Conservation (phyloP, 208 protist species). For the Acanthamoeba healyi region DNA sequence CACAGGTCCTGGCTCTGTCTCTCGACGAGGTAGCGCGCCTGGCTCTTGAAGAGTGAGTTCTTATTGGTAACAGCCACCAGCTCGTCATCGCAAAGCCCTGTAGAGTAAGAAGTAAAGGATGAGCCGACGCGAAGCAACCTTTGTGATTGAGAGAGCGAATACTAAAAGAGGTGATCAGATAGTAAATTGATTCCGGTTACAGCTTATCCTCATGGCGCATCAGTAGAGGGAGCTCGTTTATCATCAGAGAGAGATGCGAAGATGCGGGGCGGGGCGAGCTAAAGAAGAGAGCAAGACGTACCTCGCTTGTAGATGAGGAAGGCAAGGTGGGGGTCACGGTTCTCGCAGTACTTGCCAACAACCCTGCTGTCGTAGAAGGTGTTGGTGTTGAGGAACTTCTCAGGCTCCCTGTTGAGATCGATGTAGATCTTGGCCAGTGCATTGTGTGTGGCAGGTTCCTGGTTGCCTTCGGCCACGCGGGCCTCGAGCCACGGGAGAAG, state of each 20-base stretch:
- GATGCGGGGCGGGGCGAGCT: too few relatives aligned
- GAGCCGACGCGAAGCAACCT: too few relatives aligned
- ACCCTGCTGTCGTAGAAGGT: constrained; percentile 96
- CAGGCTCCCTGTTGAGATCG: constrained; percentile 96
- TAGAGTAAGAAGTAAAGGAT: not conserved
- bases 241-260: not conserved
- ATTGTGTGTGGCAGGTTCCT: constrained; percentile 97
- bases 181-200: constrained; percentile 54
- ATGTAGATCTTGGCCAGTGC: constrained; percentile 99
- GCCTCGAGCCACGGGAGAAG: constrained; percentile 99
- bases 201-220: constrained; percentile 70
- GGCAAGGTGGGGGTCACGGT: constrained; percentile 98
- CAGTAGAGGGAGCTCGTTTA: constrained; percentile 13
- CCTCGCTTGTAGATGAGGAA: constrained; percentile 97
- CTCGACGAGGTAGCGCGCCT: constrained; percentile 98
- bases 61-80: constrained; percentile 97
- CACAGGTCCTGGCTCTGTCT: constrained; percentile 98
- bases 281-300: not conserved
- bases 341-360: constrained; percentile 99
- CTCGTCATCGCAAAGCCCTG: constrained; percentile 97
- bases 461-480: constrained; percentile 95
- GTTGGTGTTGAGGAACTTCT: constrained; percentile 98
- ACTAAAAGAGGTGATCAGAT: not conserved
- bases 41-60: constrained; percentile 95
- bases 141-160: not conserved